Evolutionary conservation across 2,329 filamentous ascomycete species (phyloP), one percentile per base, ranked within the genome.

Genomic region (Fusarium nodosum): DNA sequence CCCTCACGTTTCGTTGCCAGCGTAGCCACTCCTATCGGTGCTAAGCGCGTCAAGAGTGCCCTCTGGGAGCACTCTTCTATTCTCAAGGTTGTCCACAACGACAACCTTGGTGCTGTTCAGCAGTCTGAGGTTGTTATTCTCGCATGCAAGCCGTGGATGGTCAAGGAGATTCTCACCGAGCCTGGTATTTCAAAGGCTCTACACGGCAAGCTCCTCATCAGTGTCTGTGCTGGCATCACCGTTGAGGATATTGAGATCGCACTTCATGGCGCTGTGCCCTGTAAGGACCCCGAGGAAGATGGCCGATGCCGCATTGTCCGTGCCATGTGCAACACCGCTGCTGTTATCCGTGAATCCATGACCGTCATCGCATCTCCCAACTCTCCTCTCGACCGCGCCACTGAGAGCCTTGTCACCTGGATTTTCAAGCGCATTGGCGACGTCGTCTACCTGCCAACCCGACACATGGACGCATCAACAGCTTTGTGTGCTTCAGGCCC

Each of bases 251-350:
- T 97, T 67, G 86, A 90, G 74, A 80, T 81, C 18, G 85, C 87
- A 33, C 79, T 95, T 15, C 89, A 92, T 74, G 85, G 85, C 28
- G 81, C 82, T 12, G 80, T 85, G 22, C 82, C 84, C 38, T 79
- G 80, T n/a, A 79, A 83, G 65, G 80, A 82, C 70, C 78, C 82
- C 18, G 80, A 81, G 7, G 77, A 80, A 57, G 82, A 83, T 57
- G 82, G 83, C 30, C 81, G 83, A 39, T 91, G 88, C 79, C 83
- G 87, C 42, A 85, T 96, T 45, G 90, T 97, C 7, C 86, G 93
- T 33, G 93, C 91, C 56, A 93, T 97, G 88, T 93, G 93, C 72
- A 97, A 97, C 82, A 94, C 92, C 0, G 93, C 93, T 13, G 90
- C 90, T 28, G 85, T 92, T 50, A 91, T 97, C 60, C 83, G 92